Evolutionary conservation across 2,329 filamentous ascomycete species (phyloP).

Genomic region (Neoscytalidium dimidiatum): DNA sequence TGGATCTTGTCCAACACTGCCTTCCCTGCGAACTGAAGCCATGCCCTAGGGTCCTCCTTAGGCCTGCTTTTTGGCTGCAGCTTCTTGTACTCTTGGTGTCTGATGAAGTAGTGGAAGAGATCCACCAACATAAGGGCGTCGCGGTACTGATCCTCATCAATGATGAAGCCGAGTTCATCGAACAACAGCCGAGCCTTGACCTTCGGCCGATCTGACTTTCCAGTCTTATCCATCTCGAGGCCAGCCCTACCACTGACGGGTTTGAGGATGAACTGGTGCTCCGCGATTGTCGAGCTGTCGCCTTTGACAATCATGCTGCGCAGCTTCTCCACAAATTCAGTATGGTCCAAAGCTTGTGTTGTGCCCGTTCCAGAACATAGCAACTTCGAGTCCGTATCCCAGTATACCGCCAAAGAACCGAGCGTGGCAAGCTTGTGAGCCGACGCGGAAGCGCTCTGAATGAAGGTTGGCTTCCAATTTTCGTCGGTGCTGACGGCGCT

Average conservation of each 20-base stretch:
- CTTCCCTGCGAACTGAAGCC: conserved; percentile 88
- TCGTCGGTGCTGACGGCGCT: conserved; percentile 95
- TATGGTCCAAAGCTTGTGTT: conserved; percentile 64
- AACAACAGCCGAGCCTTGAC: conserved; percentile 91
- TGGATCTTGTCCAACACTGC: conserved; percentile 93
- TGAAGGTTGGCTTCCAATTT: conserved; percentile 94
- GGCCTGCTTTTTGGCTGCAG: conserved; percentile 82
- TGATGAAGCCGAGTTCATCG: conserved; percentile 95
- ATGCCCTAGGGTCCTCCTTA: conserved; percentile 88
- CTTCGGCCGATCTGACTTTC: conserved; percentile 74
- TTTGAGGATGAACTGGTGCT: conserved; percentile 92
- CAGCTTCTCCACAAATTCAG: conserved; percentile 76
- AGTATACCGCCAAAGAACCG: conserved; percentile 89
- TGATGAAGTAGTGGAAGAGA: conserved; percentile 96
- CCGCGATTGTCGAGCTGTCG: conserved; percentile 56
- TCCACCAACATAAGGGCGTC: conserved; percentile 98
- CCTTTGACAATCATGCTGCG: conserved; percentile 76
- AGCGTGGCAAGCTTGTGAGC: conserved; percentile 94
- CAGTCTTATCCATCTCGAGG: conserved; percentile 92
- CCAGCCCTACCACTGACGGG: conserved; percentile 95
- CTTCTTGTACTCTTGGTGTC: conserved; percentile 96
- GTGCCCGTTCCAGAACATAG: conserved; percentile 80
- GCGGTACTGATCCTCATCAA: conserved; percentile 96
- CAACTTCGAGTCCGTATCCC: conserved; percentile 91
- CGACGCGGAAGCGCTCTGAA: conserved; percentile 78